Percentiles rank a stretch among this genome's conserved stretches.
Evolutionary conservation across 108 stramenopile species (phyloP).

Genomic region (Skeletonema marinoi): DNA sequence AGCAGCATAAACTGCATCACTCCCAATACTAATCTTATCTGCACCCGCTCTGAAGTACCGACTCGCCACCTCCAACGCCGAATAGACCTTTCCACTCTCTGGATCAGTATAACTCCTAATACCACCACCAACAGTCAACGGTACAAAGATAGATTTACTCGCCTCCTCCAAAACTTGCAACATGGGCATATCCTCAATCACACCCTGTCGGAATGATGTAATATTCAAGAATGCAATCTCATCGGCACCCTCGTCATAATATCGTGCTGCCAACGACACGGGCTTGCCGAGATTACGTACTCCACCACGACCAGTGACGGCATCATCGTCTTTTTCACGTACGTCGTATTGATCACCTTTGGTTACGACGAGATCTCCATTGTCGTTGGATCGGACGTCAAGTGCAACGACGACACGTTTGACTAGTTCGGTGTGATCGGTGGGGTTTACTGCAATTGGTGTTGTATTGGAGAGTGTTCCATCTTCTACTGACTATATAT

Average conservation of each 20-base stretch:
- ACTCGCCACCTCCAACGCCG: conserved; percentile 95
- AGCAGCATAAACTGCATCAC: conserved; percentile 94
- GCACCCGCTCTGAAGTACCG: conserved; percentile 99
- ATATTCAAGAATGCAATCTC: conserved; percentile 98
- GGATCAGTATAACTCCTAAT: conserved; percentile 94
- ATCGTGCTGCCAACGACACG: conserved; percentile 85
- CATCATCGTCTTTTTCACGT: conserved; percentile 85
- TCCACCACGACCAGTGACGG: conserved; percentile 72
- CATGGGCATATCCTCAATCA: conserved; percentile 97
- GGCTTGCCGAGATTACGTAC: conserved; percentile 99
- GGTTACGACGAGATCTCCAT: conserved; percentile 97
- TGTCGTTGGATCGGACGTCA: conserved; percentile 96
- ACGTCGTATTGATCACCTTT: conserved; percentile 99
- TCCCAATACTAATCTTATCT: conserved; percentile 96
- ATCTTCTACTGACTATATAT: conserved; percentile 75
- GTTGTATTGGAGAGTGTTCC: conserved; percentile 64
- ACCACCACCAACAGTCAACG: conserved; percentile 97
- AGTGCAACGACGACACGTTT: conserved; percentile 96
- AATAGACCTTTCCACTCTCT: conserved; percentile 72
- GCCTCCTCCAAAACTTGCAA: conserved; percentile 93
- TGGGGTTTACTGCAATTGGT: conserved; percentile 49
- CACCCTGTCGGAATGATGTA: conserved; percentile 93
- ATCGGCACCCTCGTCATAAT: conserved; percentile 96
- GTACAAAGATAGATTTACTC: conserved; percentile 94
- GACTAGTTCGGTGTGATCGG: conserved; percentile 59